Base-by-base conservation (phyloP, 1,284 basidiomycete species). In the Volvariella volvacea region DNA sequence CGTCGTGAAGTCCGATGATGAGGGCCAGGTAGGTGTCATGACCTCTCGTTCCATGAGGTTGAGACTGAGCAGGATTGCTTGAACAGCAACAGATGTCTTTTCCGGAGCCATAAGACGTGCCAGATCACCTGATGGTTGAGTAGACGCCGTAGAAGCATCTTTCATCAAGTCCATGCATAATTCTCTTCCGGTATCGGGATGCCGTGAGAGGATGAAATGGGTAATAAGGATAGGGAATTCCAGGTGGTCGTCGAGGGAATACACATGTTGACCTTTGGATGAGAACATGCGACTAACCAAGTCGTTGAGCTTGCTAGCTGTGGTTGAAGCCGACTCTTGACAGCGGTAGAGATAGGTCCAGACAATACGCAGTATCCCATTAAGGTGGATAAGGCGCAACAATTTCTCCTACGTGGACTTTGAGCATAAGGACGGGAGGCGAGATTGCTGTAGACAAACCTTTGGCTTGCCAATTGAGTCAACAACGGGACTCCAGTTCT, bases 261-360 rank as follows among this genome's bases (percentile, higher is more conserved):
- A 73, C 28, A 91, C 67, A 4, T 68, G 61, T 1, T 78, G 65
- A 19, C 83, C 76, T 16, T 16, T 15, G 34, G n/a, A 20, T 7
- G 92, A 88, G 61, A 96, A 94, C 66, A 92, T 85, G 44, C 83
- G 71, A 48, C 83, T 87, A 47, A 95, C 62, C 33, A 95, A 60
- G 0, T 66, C 67, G 51, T 97, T 93, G 28, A 98, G 67, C 54
- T 88, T 90, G 37, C 81, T 71, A 4, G 83, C 80, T 3, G 83
- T 83, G 1, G 88, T 85, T 0, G 91, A 88, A 3, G 78, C 71
- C 12, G 88, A 77, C 60, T 97, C 94, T 50, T 86, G 83, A 57
- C 92, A 95, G 15, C 94, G 86, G 58, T 92, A 94, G 17, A 97
- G 72, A 62, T 97, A 98, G 0, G 92, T 90, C 94, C 94, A 97